Base-by-base conservation (phyloP, 495 filamentous ascomycete species). In the Parachaetomium inaequale region DNA sequence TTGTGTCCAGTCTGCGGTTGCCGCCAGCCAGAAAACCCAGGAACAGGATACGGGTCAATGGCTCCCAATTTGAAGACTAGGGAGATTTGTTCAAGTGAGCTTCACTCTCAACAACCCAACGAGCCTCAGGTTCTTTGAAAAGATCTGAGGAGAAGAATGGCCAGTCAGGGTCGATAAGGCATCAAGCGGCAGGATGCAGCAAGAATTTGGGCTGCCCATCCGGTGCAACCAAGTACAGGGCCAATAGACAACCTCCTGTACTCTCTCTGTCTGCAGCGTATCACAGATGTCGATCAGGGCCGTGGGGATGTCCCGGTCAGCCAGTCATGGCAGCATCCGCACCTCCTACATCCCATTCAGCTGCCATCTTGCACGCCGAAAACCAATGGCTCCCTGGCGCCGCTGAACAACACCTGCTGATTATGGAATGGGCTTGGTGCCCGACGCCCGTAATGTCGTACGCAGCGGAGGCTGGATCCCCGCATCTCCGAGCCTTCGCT, bases 331-430 rank as follows among this genome's bases (percentile, higher is more conserved):
- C 3, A 21, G 3, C 25, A 45, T 17, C 23, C 54, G 25, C 25
- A 10, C 38, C 34, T 19, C 38, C 36, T 45, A 59, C 15, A 17
- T 36, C 21, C 32, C 29, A 31, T 60, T 60, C 58, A 60, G 58
- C 58, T 60, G 31, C 17, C 32, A 43, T 60, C 58, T 2, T 14
- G 45, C 58, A 60, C 53, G 47, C 46, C 46, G 8, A 8, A 31
- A 21, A 8, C 58, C 58, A 60, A 38, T 52, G 7, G 10, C 34
- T 17, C 25, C n/a, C 12, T 21, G 2, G 31, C 8, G 21, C 19
- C 31, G 8, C 38, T 7, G 4, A 2, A 1, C 5, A 28, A 10
- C 31, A 0, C 26, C 21, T 55, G n/a, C 42, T 23, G 34, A 23
- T 21, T 40, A 25, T 8, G 52, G 52, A 40, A 38, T 31, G 31